A percentile compares a stretch with the other conserved stretches of the same genome.
These are phyloP conservation scores for Sporothrix dimorphospora DNA, from an alignment of 2,329 filamentous ascomycete genomes.

Conservation along the genomic window DNA sequence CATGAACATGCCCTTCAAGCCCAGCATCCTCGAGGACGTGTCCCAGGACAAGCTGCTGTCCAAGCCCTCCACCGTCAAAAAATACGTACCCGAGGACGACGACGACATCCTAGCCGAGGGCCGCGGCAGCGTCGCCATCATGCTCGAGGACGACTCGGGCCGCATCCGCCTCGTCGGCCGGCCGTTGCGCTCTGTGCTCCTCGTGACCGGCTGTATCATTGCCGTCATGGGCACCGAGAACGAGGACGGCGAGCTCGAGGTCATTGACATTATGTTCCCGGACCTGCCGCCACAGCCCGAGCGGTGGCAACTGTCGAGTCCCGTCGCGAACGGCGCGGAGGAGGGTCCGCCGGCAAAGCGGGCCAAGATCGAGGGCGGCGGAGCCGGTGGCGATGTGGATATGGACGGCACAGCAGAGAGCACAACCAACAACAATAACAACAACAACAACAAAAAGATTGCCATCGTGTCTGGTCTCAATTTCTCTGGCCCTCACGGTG, in stretches of 20 bases:
- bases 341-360: constrained; percentile 38
- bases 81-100: constrained; percentile 68
- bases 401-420: constrained; percentile 45
- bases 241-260: constrained; percentile 85
- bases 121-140: constrained; percentile 49
- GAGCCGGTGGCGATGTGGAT: constrained; percentile 58
- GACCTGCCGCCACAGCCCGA: constrained; percentile 81
- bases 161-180: constrained; percentile 78
- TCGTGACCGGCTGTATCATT: constrained; percentile 92
- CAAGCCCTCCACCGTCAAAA: constrained; percentile 69
- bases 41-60: constrained; percentile 66
- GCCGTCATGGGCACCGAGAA: constrained; percentile 97
- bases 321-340: constrained; percentile 42
- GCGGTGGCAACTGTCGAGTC: constrained; percentile 72
- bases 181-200: constrained; percentile 65
- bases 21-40: constrained; percentile 93
- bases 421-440: constrained; percentile 49
- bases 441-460: constrained; percentile 61
- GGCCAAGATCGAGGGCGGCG: constrained; percentile 46
- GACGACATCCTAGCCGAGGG: constrained; percentile 53
- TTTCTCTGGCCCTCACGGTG: constrained; percentile 73
- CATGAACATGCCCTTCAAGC: constrained; percentile 96
- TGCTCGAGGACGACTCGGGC: constrained; percentile 95
- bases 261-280: constrained; percentile 85
- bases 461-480: constrained; percentile 87